Base-by-base conservation (phyloP, 176 grass and related monocot species). In the Leersia perrieri region DNA sequence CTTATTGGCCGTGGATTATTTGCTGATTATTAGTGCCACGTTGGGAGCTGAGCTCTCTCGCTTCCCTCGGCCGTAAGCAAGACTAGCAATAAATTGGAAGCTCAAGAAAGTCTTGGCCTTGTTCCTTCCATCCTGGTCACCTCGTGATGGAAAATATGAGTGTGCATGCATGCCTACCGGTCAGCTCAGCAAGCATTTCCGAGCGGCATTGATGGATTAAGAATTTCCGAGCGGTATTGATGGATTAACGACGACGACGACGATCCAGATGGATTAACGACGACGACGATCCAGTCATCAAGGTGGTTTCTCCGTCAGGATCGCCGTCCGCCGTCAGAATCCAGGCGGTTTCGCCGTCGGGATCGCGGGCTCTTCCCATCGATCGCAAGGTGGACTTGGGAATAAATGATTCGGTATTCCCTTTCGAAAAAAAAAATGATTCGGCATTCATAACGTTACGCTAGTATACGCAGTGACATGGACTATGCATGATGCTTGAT, bases 221-320 rank as follows among this genome's bases (percentile, higher is more conserved):
- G n/a, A n/a, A 30, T 62, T 62, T 82, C 60, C 35, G 5, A 44
- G 22, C 40, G 36, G 74, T 60, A 88, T 88, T 74, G 44, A 79
- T 88, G 75, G 10, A 26, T 7, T 36, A 51, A 70, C 35, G 10
- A 47, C 61, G 38, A 58, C 49, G 40, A 67, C 38, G 33, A 41
- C 34, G 70, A 75, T 72, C 76, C n/a, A n/a, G n/a, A n/a, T n/a
- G n/a, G n/a, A n/a, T n/a, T n/a, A n/a, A n/a, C 32, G 11, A 55
- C 53, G 60, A 63, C 41, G 45, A 64, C 49, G 28, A 49, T n/a
- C n/a, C n/a, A n/a, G n/a, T n/a, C n/a, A n/a, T n/a, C n/a, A n/a
- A n/a, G n/a, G n/a, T n/a, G n/a, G n/a, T n/a, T n/a, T n/a, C n/a
- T n/a, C n/a, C n/a, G n/a, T n/a, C n/a, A n/a, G n/a, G n/a, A n/a